Base-by-base conservation (phyloP, 192 early-diverging fungal species). In the Mortierella antarctica region DNA sequence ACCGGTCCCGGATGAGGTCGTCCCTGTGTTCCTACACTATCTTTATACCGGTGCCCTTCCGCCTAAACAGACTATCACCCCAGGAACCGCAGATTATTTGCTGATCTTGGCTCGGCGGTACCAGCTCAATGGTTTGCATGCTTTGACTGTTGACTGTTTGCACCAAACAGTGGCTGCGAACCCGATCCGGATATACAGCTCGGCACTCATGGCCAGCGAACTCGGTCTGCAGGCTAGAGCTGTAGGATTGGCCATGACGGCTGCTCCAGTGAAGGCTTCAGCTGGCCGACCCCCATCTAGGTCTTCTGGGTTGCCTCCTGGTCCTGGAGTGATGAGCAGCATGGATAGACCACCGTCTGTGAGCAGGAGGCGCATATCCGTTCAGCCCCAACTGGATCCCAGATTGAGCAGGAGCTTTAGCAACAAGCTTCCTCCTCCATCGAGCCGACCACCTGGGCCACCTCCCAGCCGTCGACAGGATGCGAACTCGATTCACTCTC, bases 171-270 rank as follows among this genome's bases (percentile, higher is more conserved):
- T 80, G n/a, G 39, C 45, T 5, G 10, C n/a, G 40, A 71, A 67
- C 40, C 76, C 76, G 6, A 49, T 80, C 6, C 69, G 76, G 15
- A 55, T 80, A 7, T 71, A 80, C 18, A 67, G 58, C 53, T 67
- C 69, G 3, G 76, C 76, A 0, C 46, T 80, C 50, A 71, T 80
- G 69, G 69, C 76, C 5, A 65, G 76, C 5, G 76, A 80, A 20
- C 52, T 80, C n/a, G 76, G 76, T 18, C 51, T 80, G 45, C 76
- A 80, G 46, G 76, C 76, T n/a, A 60, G 76, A 57, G 76, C 76
- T 14, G 70, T 80, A 12, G 76, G 64, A 4, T 39, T 80, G 52
- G 70, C 76, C 51, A 80, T 80, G 68, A 44, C 12, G 6, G 62
- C 62, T 13, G 11, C 42, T 6, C 60, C 74, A 23, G 4, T 55